These are phyloP conservation scores for Tetradesmus obliquus DNA, from an alignment of 139 green algal genomes.

Conservation along the genomic window DNA sequence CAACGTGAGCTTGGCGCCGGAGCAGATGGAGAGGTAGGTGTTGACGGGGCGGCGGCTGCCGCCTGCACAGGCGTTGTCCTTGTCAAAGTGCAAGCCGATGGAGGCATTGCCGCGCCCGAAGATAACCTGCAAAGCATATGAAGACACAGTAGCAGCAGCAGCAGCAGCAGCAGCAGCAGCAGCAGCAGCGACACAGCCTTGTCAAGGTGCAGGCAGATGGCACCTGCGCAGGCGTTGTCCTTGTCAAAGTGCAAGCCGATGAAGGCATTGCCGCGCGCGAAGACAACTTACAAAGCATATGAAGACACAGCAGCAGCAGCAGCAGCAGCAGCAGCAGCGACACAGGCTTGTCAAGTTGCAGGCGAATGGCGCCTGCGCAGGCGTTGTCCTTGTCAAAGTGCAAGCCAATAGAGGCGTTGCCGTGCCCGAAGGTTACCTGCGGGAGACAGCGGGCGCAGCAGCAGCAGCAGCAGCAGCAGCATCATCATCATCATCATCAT, in stretches of 20 bases:
- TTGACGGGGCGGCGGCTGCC: constrained; percentile 22
- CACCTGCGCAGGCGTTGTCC: not conserved
- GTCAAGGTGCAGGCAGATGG: not conserved
- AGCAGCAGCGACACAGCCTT: not conserved
- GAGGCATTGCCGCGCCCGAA: constrained; percentile 41
- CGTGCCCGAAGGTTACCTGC: constrained; percentile 40
- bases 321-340: not conserved
- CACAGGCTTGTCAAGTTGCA: too few species aligned
- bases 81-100: constrained; percentile 46
- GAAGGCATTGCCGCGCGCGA: not conserved
- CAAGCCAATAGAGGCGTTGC: constrained; percentile 41
- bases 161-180: not conserved
- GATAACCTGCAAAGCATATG: constrained; percentile 45
- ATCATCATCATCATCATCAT: too few species aligned
- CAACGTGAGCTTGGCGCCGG: constrained; percentile 28
- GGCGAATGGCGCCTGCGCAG: constrained; percentile 25
- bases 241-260: constrained; percentile 30
- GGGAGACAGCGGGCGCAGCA: too few species aligned
- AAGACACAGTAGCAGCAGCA: not conserved
- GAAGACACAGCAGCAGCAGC: too few species aligned
- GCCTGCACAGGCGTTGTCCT: constrained; percentile 42
- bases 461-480: not conserved
- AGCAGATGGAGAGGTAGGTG: constrained; percentile 35
- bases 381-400: constrained; percentile 45
- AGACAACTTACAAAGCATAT: not conserved